Base-by-base conservation (phyloP, 352 stramenopile species). In the Globisporangium heterothallicum region DNA sequence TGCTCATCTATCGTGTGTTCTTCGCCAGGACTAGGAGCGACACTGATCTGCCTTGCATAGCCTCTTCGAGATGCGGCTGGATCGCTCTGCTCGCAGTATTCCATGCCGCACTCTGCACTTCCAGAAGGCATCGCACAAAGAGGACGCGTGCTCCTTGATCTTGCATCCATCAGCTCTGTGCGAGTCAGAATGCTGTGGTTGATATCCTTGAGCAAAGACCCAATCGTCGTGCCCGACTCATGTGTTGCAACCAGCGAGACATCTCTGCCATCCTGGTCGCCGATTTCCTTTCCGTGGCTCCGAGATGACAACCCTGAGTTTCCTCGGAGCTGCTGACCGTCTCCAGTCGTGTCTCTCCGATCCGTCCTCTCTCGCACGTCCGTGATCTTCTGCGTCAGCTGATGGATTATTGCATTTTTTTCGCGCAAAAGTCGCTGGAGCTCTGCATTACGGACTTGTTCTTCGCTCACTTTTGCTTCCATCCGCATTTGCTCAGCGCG, bases 391-490 rank as follows among this genome's bases (percentile, higher is more conserved):
- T 68, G 50, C 9, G 59, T 71, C 36, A 87, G 61, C 25, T 62
- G 58, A 13, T 75, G 60, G 26, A 92, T 84, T 44, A 72, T 52
- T 18, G 75, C 65, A 44, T 92, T 92, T 53, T 93, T 93, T 49
- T 92, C 83, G 18, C 67, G 57, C 6, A 89, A 29, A 1, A 93
- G 50, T 18, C 64, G 60, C 47, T 74, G 61, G 0, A 93, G 47
- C 53, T 89, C 78, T 1, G 48, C 53, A 42, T 66, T 92, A 18
- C 81, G 77, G 10, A 59, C 74, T 7, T 74, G 46, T 13, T 72
- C 67, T 55, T 84, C 78, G 38, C 73, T 72, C 53, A 59, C 76
- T 22, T 66, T 63, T 0, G 56, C 50, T 2, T 84, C 74, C 0
- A 77, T 43, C 0, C 59, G 68, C 0, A 51, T 12, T 6, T 72